Base-by-base conservation (phyloP, 441 rosid genomes). In the Pelargonium citronellum region DNA sequence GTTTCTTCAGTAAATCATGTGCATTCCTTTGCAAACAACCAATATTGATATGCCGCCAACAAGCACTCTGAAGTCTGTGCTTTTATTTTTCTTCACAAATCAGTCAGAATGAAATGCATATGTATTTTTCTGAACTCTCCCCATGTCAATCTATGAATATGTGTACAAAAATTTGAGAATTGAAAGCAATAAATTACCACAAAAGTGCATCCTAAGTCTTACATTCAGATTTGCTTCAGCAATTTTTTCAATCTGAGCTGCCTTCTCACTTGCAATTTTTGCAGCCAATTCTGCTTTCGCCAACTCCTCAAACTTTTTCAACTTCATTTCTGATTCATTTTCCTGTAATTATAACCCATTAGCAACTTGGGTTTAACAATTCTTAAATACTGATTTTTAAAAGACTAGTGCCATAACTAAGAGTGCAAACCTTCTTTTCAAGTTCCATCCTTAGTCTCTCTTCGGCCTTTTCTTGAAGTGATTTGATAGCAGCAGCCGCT, bases 141-240 rank as follows among this genome's bases (percentile, higher is more conserved):
- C 34, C 30, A 20, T 61, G 13, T 20, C 65, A 27, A 74, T 57
- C n/a, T 39, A 37, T 67, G 41, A 64, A 55, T 10, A 67, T 5
- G 13, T 6, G 58, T n/a, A 68, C 24, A 7, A 15, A 13, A 22
- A 19, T 2, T 7, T 57, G 63, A 64, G 1, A 66, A 67, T 6
- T 10, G 41, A 19, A 6, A 67, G 27, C 39, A n/a, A 17, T 61
- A 64, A 9, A 6, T 41, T 22, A 17, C 62, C n/a, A 2, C 9
- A 17, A n/a, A 58, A 4, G 22, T 39, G 19, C 63, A 57, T 57
- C 27, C 63, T 57, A 7, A 19, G 27, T 75, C 89, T 83, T 87
- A 95, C 98, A 80, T 92, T 77, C 70, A 92, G 91, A 87, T 95
- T 83, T 70, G 94, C 96, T 73, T 95, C 99, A 19, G 91, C 91